Evolutionary conservation across 2,329 filamentous ascomycete genomes (phyloP), one percentile per base, ranked within the genome.

Genomic region (Dothiorella sarmentorum): DNA sequence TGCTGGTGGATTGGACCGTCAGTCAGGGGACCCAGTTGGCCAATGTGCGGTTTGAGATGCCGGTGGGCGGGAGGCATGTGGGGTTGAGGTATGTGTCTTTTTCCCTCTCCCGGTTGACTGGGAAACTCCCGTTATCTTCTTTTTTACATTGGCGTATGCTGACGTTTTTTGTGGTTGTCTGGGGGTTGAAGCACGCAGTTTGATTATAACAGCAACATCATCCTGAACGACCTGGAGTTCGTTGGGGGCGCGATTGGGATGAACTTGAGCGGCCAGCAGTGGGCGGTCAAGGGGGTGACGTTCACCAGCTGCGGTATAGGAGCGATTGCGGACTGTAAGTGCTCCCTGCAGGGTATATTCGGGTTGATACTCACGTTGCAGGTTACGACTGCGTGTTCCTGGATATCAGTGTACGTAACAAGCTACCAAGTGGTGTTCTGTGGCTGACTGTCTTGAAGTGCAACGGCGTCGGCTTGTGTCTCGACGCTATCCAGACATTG

Each of bases 11-110:
- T 17, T 69, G 68, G 68, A 63, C 64, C 26, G 66, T 69, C 1
- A 65, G 64, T 3, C 67, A 69, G 53, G 67, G 65, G 10, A 69
- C 66, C 1, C 63, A 63, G 35, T 42, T 70, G 43, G 58, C 64
- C 31, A 65, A 66, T 15, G 66, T 67, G 18, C 53, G 62, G 33
- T 67, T 76, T 51, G 63, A 63, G 37, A 75, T 76, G 73, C 68
- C 73, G 2, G 61, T 5, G n/a, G 38, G 61, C 15, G 70, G 67
- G 11, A 64, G 65, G 10, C 74, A 76, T 49, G 64, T 68, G 4
- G 74, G 73, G 1, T 60, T 76, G 59, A 71, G 47, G 47, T 51
- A 38, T 15, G 47, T 51, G 17, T 49, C 20, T 7, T 13, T 15
- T 31, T 13, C n/a, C 9, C 3, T 27, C 26, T 13, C 1, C 2